A percentile compares a stretch with the other conserved stretches of the same genome.
phyloP scores from a whole-genome alignment of 306 rosid species.

The Vigna radiata region DNA sequence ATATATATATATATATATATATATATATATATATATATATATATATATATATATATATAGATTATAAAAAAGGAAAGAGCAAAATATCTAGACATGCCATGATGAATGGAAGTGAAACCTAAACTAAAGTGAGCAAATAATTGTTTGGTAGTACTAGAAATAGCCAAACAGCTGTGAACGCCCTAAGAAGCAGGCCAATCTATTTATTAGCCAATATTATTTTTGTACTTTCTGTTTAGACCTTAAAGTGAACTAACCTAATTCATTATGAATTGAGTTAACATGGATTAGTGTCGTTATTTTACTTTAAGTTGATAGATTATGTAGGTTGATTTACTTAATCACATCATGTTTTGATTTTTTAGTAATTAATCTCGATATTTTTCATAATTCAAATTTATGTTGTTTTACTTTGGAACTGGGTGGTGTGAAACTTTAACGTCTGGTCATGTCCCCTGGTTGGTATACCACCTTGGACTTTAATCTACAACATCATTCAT shows the following conservation, averaged over 20 bases:
- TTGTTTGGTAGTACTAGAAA: slow-evolving; percentile 8
- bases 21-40: too few species aligned
- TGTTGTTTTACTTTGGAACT: too few species aligned
- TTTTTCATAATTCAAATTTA: too few species aligned
- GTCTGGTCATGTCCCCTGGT: slow-evolving; percentile 11
- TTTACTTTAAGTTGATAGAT: too few species aligned
- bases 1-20: too few species aligned
- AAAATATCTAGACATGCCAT: neutral
- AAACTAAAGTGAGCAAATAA: slow-evolving; percentile 4
- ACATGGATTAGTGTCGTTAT: too few species aligned
- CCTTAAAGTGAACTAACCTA: too few species aligned
- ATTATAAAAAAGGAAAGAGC: neutral
- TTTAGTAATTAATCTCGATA: too few species aligned
- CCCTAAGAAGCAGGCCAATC: slow-evolving; percentile 25
- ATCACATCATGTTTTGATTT: too few species aligned
- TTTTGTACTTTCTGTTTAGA: neutral
- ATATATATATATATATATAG: too few species aligned
- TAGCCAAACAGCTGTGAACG: slow-evolving; percentile 7
- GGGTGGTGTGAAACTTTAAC: neutral
- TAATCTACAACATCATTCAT: neutral
- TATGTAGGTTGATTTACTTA: too few species aligned
- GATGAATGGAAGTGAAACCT: slow-evolving; percentile 8
- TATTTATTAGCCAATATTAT: neutral
- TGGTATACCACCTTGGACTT: neutral
- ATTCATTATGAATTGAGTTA: too few species aligned